Conservation (phyloP, 495 filamentous ascomycete species). For the Aeminium ludgeri region DNA sequence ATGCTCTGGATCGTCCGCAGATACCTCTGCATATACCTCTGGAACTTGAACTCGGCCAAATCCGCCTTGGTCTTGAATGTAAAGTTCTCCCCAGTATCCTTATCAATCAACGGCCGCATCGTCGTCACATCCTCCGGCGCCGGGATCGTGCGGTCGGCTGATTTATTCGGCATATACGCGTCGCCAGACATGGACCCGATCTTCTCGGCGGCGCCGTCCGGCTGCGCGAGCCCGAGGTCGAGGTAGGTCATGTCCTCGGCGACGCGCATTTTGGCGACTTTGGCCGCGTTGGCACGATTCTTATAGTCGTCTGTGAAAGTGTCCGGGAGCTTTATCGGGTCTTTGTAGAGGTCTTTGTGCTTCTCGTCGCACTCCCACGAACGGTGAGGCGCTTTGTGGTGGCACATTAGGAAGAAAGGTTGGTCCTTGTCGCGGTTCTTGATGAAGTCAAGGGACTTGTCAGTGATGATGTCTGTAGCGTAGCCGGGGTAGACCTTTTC, state of each 20-base stretch:
- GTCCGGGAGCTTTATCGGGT: slow-evolving; percentile 26
- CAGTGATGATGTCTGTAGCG: slow-evolving; percentile 30
- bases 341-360: slow-evolving; percentile 27
- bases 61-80: slow-evolving; percentile 24
- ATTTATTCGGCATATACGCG: neutral
- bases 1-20: slow-evolving; percentile 29
- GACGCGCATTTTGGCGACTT: slow-evolving; percentile 28
- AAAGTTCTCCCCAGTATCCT: slow-evolving; percentile 26
- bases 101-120: slow-evolving; percentile 18
- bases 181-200: slow-evolving; percentile 9
- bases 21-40: slow-evolving; percentile 34
- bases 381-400: slow-evolving; percentile 32
- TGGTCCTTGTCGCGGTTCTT: slow-evolving; percentile 18
- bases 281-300: slow-evolving; percentile 28
- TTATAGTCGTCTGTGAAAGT: slow-evolving; percentile 32
- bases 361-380: slow-evolving; percentile 29
- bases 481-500: slow-evolving; percentile 21
- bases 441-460: slow-evolving; percentile 28
- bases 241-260: slow-evolving; percentile 29
- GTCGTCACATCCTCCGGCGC: slow-evolving; percentile 20
- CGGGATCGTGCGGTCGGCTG: slow-evolving; percentile 24
- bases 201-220: slow-evolving; percentile 27
- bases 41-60: slow-evolving; percentile 31
- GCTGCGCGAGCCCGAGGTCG: slow-evolving; percentile 29
- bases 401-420: slow-evolving; percentile 34